phyloP scores from a whole-genome alignment of 1,284 basidiomycete species.

The Takashimella koratensis region DNA sequence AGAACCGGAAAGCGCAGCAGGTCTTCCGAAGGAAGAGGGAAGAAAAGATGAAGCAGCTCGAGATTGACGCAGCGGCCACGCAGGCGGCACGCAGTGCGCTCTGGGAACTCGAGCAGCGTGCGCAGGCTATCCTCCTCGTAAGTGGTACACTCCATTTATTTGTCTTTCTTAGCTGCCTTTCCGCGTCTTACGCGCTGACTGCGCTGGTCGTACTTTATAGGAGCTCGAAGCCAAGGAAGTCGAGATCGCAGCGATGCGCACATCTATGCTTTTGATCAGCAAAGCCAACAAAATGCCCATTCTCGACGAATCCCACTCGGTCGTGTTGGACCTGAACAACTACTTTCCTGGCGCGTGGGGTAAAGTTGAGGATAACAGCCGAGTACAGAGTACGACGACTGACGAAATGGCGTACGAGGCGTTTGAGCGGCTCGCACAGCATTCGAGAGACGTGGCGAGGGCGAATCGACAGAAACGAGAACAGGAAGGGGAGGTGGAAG shows the following conservation, averaged over 20 bases:
- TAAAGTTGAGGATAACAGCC: neutral
- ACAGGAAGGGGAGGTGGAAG: neutral
- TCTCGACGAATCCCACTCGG: neutral
- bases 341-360: too few relatives aligned
- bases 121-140: constrained; percentile 33
- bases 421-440: constrained; percentile 15
- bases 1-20: constrained; percentile 48
- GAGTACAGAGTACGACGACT: neutral
- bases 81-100: constrained; percentile 21
- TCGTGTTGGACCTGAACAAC: neutral
- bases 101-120: constrained; percentile 24
- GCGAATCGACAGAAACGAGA: constrained; percentile 8
- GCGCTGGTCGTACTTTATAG: constrained; percentile 7
- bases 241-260: constrained; percentile 26
- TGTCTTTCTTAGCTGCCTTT: neutral
- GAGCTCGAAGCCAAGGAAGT: constrained; percentile 27
- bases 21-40: constrained; percentile 43
- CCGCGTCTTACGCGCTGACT: neutral
- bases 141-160: constrained; percentile 3
- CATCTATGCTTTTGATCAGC: constrained; percentile 10
- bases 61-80: constrained; percentile 31
- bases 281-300: neutral
- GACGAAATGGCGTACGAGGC: constrained; percentile 14
- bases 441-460: constrained; percentile 25
- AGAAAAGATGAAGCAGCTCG: constrained; percentile 45